phyloP scores from a whole-genome alignment of 169 alveolate species.

The Plasmodium billcollinsi region DNA sequence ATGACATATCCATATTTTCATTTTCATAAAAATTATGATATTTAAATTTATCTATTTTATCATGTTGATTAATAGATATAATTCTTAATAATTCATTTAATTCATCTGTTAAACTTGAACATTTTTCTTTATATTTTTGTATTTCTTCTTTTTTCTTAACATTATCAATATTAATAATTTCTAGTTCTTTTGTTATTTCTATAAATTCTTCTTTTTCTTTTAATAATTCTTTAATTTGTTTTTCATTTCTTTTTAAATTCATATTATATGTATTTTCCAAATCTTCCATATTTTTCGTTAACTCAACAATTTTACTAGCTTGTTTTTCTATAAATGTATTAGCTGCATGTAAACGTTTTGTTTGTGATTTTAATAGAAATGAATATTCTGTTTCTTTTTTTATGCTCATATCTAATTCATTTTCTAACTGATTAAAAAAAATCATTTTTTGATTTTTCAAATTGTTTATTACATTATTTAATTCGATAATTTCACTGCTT shows the following conservation, averaged over 20 bases:
- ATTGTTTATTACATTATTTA: constrained; percentile 33
- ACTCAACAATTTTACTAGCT: background rate
- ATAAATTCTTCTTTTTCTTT: constrained; percentile 52
- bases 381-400: constrained; percentile 45
- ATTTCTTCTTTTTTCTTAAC: constrained; percentile 48
- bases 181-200: constrained; percentile 12
- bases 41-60: background rate
- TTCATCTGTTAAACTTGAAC: constrained; percentile 36
- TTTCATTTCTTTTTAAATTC: constrained; percentile 14
- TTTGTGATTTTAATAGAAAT: constrained; percentile 31
- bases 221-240: constrained; percentile 10
- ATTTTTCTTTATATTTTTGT: constrained; percentile 19
- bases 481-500: constrained; percentile 27
- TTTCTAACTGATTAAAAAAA: constrained; percentile 9
- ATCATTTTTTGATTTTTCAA: constrained; percentile 19
- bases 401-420: constrained; percentile 27
- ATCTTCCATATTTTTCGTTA: constrained; percentile 7
- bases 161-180: constrained; percentile 25
- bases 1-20: background rate
- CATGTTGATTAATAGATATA: background rate
- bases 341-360: constrained; percentile 24
- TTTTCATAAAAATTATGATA: constrained; percentile 17
- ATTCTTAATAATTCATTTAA: constrained; percentile 21
- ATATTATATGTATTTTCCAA: constrained; percentile 13
- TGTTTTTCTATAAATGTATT: constrained; percentile 23